Conservation (phyloP, 2,329 filamentous ascomycete species). For the Ophiostoma sp. region DNA sequence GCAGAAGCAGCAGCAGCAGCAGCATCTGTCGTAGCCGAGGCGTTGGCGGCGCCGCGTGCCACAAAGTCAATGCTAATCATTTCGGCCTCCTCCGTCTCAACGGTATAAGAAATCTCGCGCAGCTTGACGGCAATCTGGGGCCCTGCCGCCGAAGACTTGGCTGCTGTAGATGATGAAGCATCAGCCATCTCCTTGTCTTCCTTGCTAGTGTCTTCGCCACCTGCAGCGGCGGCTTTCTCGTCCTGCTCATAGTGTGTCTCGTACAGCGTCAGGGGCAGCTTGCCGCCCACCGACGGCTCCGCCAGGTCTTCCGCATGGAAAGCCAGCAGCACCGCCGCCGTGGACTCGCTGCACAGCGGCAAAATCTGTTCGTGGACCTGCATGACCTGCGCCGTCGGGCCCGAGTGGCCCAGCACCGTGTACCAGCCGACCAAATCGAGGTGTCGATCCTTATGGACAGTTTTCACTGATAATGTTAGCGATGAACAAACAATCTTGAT, state of each 20-base stretch:
- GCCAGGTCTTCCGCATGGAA: conserved; percentile 71
- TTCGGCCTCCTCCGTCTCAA: conserved; percentile 93
- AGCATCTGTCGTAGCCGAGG: conserved; percentile 54
- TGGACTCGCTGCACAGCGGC: conserved; percentile 74
- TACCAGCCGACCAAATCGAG: conserved; percentile 94
- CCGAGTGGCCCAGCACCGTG: conserved; percentile 70
- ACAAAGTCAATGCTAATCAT: conserved; percentile 98
- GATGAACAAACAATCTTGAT: background rate
- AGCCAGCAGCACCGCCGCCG: conserved; percentile 79
- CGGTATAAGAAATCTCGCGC: conserved; percentile 77
- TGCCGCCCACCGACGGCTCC: conserved; percentile 65
- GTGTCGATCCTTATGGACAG: conserved; percentile 79
- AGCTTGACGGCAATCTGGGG: conserved; percentile 67
- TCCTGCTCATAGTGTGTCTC: conserved; percentile 78
- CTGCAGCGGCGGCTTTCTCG: conserved; percentile 25
- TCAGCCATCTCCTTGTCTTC: conserved; percentile 70
- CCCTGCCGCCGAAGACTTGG: conserved; percentile 40
- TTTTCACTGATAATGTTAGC: conserved; percentile 62
- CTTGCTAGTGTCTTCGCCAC: background rate
- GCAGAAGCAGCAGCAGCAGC: background rate
- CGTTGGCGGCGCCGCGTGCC: conserved; percentile 79
- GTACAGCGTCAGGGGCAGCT: conserved; percentile 86
- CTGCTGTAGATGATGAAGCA: conserved; percentile 5
- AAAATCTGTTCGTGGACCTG: conserved; percentile 78
- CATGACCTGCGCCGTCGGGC: conserved; percentile 68